phyloP scores from a whole-genome alignment of 148 eudicot species.

The Tetragonia tetragonoides region DNA sequence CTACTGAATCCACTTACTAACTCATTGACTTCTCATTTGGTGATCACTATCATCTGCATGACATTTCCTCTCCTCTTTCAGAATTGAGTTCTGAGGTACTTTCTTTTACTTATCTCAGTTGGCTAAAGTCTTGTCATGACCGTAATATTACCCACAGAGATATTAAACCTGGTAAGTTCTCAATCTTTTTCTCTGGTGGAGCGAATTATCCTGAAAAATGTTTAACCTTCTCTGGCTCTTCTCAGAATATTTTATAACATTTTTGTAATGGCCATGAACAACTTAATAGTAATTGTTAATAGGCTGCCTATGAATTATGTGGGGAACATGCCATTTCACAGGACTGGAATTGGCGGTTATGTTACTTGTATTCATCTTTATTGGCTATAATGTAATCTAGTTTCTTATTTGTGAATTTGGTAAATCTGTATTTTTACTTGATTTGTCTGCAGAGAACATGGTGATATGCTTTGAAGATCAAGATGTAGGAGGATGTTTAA shows the following conservation, averaged over 20 bases:
- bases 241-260: neutral
- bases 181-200: neutral
- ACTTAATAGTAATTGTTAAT: neutral
- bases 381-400: neutral
- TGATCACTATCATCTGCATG: neutral
- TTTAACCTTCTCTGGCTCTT: neutral
- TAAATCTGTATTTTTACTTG: neutral
- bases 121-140: conserved; percentile 87
- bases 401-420: neutral
- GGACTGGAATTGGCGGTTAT: no score
- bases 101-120: conserved; percentile 45
- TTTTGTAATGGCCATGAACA: neutral
- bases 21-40: neutral
- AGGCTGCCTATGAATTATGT: no score
- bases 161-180: conserved; percentile 90
- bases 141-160: conserved; percentile 97
- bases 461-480: conserved; percentile 88
- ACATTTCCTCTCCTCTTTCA: neutral
- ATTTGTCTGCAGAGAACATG: conserved; percentile 77
- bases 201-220: neutral
- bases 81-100: conserved; percentile 5
- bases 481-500: conserved; percentile 73
- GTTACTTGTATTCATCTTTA: neutral
- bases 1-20: neutral
- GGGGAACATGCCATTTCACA: no score